Evolutionary conservation across 352 stramenopile genomes (phyloP), one percentile per base, ranked within the genome.

Genomic region (Globisporangium middletonii): DNA sequence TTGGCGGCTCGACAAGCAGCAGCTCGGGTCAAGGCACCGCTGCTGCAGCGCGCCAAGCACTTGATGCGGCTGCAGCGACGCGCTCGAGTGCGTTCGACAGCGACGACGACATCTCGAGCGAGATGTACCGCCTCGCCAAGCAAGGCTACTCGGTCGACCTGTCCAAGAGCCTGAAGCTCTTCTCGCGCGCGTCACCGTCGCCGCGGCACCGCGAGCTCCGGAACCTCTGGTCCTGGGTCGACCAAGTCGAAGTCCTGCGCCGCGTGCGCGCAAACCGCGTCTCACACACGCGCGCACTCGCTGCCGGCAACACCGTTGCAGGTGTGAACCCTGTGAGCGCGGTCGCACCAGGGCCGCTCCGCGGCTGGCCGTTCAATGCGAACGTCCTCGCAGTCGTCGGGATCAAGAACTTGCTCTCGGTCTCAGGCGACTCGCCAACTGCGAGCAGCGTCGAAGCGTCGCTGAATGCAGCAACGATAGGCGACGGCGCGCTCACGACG

Each of bases 181-280:
- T 92, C 52, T 71, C 68, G 16, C 62, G 65, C 7, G 23, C 47
- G 26, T 12, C 23, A 13, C 53, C 58, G 7, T 79, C 63, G 37
- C 61, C 62, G 18, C 72, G 72, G 0, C 66, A 77, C 33, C 77
- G 77, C 3, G 70, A 88, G 49, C 58, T 92, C 42, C 73, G 71
- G 2, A 73, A 75, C 53, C 63, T 94, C 18, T 94, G 85, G 85
- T 51, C 79, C n/a, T 94, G 85, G 85, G 78, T 94, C 8, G 80
- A 94, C 43, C 85, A 94, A 69, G 76, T 89, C 11, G 85, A 94
- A 54, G 65, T 75, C 2, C 62, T 94, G 33, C 79, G 83, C 19
- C 75, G 79, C n/a, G 73, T 80, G 38, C 78, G 77, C 60, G 77
- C 72, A 42, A 76, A 80, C 3, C 71, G 75, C 5, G 57, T 88